phyloP scores from a whole-genome alignment of 257 asterid genomes.

The Capsicum chinense region DNA sequence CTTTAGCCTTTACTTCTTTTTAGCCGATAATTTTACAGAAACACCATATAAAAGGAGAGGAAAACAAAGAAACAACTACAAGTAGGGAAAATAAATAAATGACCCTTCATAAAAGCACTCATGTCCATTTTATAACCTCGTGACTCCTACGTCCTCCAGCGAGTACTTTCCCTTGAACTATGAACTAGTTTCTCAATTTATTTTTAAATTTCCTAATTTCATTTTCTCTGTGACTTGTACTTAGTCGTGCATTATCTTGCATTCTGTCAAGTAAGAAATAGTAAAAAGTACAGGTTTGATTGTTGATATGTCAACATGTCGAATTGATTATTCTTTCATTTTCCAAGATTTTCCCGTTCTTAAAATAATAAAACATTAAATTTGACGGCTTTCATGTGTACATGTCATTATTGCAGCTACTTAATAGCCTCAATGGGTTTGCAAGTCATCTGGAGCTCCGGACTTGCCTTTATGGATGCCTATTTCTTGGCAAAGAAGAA shows the following conservation, averaged over 20 bases:
- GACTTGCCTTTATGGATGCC: conserved; percentile 51
- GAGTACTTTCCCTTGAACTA: neutral
- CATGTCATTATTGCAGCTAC: conserved; percentile 45
- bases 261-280: neutral
- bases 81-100: neutral
- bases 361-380: neutral
- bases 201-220: neutral
- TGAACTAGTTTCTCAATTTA: neutral
- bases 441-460: conserved; percentile 56
- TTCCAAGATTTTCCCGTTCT: neutral
- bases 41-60: neutral
- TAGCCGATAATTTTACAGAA: neutral
- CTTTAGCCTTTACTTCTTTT: neutral
- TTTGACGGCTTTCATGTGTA: neutral
- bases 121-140: neutral
- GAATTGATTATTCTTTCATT: neutral
- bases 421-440: conserved; percentile 62
- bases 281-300: too few species aligned
- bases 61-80: neutral
- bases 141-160: neutral
- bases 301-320: neutral
- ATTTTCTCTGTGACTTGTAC: too few species aligned
- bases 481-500: conserved; percentile 53
- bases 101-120: neutral
- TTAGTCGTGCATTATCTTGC: neutral